These are phyloP conservation scores for Chlamydomonas schloesseri DNA, from an alignment of 139 green algal genomes.

Conservation along the genomic window DNA sequence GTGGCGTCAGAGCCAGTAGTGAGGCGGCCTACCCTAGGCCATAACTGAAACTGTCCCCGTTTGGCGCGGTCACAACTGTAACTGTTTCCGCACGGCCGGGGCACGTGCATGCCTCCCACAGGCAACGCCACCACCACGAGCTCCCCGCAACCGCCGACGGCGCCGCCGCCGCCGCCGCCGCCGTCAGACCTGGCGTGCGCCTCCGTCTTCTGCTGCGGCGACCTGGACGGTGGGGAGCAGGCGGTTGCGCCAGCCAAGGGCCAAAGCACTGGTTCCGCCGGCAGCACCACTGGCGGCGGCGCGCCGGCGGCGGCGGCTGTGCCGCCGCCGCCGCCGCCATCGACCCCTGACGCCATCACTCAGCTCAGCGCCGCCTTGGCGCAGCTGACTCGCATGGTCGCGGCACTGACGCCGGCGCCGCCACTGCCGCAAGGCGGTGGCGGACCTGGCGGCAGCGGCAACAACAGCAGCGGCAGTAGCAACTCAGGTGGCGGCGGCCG, in stretches of 20 bases:
- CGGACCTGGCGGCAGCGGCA: not conserved
- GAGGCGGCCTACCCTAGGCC: too few relatives aligned
- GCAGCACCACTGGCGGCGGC: not conserved
- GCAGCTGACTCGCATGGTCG: not conserved
- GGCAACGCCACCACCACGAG: not conserved
- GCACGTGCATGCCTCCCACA: too few relatives aligned
- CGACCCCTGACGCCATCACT: not conserved
- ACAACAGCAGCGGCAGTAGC: not conserved
- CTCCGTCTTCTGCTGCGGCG: constrained; percentile 49
- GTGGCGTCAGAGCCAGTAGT: too few relatives aligned
- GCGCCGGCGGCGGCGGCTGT: not conserved
- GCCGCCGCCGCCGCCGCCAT: not conserved
- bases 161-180: not conserved
- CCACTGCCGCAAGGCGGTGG: not conserved
- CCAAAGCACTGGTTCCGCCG: not conserved
- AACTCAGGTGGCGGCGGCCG: not conserved
- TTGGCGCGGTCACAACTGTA: too few relatives aligned
- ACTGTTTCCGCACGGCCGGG: too few relatives aligned
- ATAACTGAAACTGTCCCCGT: too few relatives aligned
- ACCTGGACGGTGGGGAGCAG: not conserved
- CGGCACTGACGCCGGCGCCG: not conserved
- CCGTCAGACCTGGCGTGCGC: constrained; percentile 1
- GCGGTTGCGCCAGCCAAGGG: not conserved
- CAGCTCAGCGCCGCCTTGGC: constrained; percentile 9
- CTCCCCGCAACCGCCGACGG: too few relatives aligned